Base-by-base conservation (phyloP, 805 yeast genomes). In the Wickerhamiella sergipiensis region DNA sequence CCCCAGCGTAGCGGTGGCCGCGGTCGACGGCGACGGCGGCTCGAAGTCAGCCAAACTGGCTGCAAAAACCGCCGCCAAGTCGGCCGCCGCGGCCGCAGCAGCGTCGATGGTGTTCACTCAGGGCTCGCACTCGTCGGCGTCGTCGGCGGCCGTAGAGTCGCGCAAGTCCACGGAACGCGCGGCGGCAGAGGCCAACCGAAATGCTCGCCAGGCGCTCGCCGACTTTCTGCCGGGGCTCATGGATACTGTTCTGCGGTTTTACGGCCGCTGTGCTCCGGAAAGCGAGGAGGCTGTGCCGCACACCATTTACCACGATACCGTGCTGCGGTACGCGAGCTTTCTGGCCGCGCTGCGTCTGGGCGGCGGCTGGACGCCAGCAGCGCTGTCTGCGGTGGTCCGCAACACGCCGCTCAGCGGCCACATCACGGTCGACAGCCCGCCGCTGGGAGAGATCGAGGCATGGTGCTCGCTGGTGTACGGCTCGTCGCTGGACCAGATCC, bases 221-320 rank as follows among this genome's bases (percentile, higher is more conserved):
- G 61, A 56, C 15, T 58, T 58, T 36, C 50, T 63, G 19, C 63
- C 61, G 8, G 57, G 50, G 15, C 50, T 57, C n/a, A 57, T 56
- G 43, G 56, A 57, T 36, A 61, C 69, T 58, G 46, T 77, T 61
- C 58, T 59, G 4, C 57, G 56, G 8, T 51, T 49, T 40, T 56
- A 29, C 26, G 50, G 51, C 13, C 45, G 50, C 7, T 56, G 56
- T 12, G 31, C 38, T 8, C 49, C 53, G 1, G 50, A 47, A 5
- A 71, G 74, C 8, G 86, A 80, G 51, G 95, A 90, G 56, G 77
- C 77, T 56, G 89, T 83, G 0, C 97, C 97, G 0, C 90, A 81
- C 53, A 65, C 83, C 1, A 88, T 88, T 0, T 84, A 79, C 55
- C 78, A 83, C 43, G 95, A 87, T 56, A 72, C 82, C 1, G 69